Percentiles rank a stretch among this genome's conserved stretches.
Evolutionary conservation across 2,329 filamentous ascomycete genomes (phyloP).

Genomic region (Coniochaeta hoffmannii): DNA sequence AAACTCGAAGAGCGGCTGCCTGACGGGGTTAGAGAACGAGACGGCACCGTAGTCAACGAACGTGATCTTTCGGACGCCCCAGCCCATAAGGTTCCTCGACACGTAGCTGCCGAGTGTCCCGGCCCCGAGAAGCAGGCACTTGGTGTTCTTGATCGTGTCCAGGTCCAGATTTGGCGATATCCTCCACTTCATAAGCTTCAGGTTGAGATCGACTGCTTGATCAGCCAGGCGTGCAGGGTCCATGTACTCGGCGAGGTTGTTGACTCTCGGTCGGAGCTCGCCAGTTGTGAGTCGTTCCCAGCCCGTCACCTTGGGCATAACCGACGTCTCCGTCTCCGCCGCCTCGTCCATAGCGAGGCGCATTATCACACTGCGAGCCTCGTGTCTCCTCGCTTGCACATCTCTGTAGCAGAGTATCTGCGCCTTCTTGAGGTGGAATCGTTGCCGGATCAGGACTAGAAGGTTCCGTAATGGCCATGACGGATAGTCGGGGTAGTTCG

Average conservation of each 20-base stretch:
- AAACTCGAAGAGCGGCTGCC: slow-evolving; percentile 88
- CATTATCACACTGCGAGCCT: slow-evolving; percentile 74
- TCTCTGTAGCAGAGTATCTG: slow-evolving; percentile 91
- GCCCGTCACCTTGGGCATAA: slow-evolving; percentile 84
- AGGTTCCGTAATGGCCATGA: slow-evolving; percentile 92
- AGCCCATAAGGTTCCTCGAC: slow-evolving; percentile 83
- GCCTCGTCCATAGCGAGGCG: slow-evolving; percentile 49
- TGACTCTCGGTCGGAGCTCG: slow-evolving; percentile 70
- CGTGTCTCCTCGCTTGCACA: slow-evolving; percentile 66
- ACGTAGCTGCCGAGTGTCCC: slow-evolving; percentile 94
- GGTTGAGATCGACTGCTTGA: slow-evolving; percentile 89
- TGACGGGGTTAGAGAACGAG: slow-evolving; percentile 92
- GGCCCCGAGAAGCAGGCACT: slow-evolving; percentile 82
- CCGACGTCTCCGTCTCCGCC: slow-evolving; percentile 32
- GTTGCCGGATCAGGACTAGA: slow-evolving; percentile 72
- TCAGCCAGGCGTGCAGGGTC: slow-evolving; percentile 82
- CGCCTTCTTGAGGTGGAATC: slow-evolving; percentile 68
- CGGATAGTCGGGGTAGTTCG: slow-evolving; percentile 78
- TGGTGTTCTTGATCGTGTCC: slow-evolving; percentile 81
- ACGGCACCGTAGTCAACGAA: slow-evolving; percentile 92
- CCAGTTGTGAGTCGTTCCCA: slow-evolving; percentile 82
- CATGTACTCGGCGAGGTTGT: slow-evolving; percentile 88
- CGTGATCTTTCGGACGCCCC: slow-evolving; percentile 92
- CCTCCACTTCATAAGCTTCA: slow-evolving; percentile 98
- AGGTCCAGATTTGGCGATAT: slow-evolving; percentile 84